These are phyloP conservation scores for Epipyxis sp. DNA, from an alignment of 108 stramenopile species.

Conservation along the genomic window DNA sequence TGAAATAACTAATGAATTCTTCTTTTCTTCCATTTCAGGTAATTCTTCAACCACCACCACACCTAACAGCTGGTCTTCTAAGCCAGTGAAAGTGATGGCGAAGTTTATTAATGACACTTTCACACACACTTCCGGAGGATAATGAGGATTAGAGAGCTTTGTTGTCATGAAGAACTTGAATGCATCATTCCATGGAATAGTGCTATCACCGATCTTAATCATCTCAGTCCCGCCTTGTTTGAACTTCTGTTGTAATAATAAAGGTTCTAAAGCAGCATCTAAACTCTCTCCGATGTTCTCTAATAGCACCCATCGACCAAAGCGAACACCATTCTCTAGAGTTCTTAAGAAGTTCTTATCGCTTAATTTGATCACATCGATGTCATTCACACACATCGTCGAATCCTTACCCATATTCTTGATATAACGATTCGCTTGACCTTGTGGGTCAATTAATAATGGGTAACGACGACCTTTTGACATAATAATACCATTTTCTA, in stretches of 20 bases:
- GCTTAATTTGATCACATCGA: conserved; percentile 55
- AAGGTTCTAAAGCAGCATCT: conserved; percentile 54
- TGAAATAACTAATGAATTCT: conserved; percentile 52
- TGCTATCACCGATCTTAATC: conserved; percentile 53
- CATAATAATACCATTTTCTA: conserved; percentile 57
- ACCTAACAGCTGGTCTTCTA: conserved; percentile 59
- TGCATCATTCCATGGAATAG: conserved; percentile 56
- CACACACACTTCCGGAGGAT: conserved; percentile 58
- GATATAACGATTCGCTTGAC: conserved; percentile 57
- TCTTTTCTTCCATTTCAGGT: conserved; percentile 61
- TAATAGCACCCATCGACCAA: conserved; percentile 45
- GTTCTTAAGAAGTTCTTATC: conserved; percentile 56
- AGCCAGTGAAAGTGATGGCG: conserved; percentile 58
- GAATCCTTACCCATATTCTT: conserved; percentile 62
- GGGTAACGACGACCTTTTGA: conserved; percentile 52
- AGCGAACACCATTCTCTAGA: conserved; percentile 54
- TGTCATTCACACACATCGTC: conserved; percentile 45
- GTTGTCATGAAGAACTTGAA: conserved; percentile 64
- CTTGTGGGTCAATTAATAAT: conserved; percentile 54
- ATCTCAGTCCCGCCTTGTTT: conserved; percentile 58
- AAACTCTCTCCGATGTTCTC: conserved; percentile 37
- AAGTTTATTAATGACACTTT: conserved; percentile 59
- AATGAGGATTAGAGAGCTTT: conserved; percentile 57
- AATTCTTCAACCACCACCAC: conserved; percentile 58
- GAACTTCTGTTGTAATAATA: conserved; percentile 57